Evolutionary conservation across 805 yeast genomes (phyloP).

Genomic region (Cyberlindnera mycetangii): DNA sequence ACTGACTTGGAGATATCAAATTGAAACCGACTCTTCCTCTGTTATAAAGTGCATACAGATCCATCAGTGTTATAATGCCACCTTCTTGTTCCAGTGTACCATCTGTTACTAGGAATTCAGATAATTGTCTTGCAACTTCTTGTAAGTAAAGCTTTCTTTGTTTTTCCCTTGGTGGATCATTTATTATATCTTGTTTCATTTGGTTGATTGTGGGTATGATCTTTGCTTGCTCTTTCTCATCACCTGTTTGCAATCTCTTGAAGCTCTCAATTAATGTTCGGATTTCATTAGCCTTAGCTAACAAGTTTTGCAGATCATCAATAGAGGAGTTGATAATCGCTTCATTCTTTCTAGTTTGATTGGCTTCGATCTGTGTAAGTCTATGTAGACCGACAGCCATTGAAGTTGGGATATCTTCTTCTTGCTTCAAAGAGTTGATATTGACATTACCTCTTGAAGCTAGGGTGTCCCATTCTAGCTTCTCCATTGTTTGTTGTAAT

Average conservation of each 20-base stretch:
- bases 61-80: conserved; percentile 60
- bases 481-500: conserved; percentile 43
- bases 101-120: conserved; percentile 57
- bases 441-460: conserved; percentile 33
- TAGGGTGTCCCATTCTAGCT: conserved; percentile 45
- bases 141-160: conserved; percentile 45
- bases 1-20: conserved; percentile 66
- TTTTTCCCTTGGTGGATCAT: conserved; percentile 23
- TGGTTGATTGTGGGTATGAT: conserved; percentile 18
- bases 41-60: conserved; percentile 62
- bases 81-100: conserved; percentile 48
- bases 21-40: conserved; percentile 63
- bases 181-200: conserved; percentile 15
- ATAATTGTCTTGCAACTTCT: conserved; percentile 76
- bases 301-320: conserved; percentile 70
- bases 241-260: conserved; percentile 31
- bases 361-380: conserved; percentile 55
- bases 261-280: conserved; percentile 46
- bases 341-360: conserved; percentile 55
- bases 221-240: conserved; percentile 8
- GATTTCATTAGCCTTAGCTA: conserved; percentile 76
- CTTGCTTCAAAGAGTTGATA: conserved; percentile 8
- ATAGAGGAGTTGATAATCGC: conserved; percentile 63
- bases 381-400: conserved; percentile 67
- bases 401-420: conserved; percentile 23